Conservation (phyloP, 2,329 filamentous ascomycete genomes). For the Cytospora paraplurivora region DNA sequence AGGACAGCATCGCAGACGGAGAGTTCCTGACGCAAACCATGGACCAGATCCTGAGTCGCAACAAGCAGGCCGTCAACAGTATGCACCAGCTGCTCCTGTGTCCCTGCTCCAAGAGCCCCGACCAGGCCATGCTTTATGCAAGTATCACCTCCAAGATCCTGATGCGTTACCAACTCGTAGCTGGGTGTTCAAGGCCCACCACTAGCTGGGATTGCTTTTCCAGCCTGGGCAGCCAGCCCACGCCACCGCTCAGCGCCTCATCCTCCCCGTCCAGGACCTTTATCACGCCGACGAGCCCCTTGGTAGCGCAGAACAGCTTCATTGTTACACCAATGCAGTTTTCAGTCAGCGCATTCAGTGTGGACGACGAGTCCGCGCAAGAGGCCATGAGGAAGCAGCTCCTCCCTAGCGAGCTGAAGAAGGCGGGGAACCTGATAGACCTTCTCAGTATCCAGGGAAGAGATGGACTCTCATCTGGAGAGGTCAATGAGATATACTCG, state of each 20-base stretch:
- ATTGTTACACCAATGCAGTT: slow-evolving; percentile 29
- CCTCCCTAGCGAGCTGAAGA: slow-evolving; percentile 28
- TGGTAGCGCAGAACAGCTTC: slow-evolving; percentile 4
- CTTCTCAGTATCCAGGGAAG: slow-evolving; percentile 26
- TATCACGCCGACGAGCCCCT: slow-evolving; percentile 17
- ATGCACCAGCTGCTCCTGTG: slow-evolving; percentile 27
- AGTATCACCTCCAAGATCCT: slow-evolving; percentile 30
- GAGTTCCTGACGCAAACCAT: slow-evolving; percentile 27
- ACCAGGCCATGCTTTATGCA: slow-evolving; percentile 28
- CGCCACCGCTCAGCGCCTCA: slow-evolving; percentile 25
- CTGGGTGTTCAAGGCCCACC: slow-evolving; percentile 22
- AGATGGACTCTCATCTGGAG: slow-evolving; percentile 4
- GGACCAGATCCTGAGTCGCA: slow-evolving; percentile 29
- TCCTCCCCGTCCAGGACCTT: slow-evolving; percentile 22
- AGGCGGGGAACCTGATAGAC: slow-evolving; percentile 28
- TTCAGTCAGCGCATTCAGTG: slow-evolving; percentile 27
- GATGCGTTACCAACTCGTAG: slow-evolving; percentile 29
- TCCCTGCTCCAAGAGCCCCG: slow-evolving; percentile 25
- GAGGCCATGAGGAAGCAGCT: slow-evolving; percentile 26
- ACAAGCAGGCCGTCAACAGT: slow-evolving; percentile 29
- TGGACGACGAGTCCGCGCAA: slow-evolving; percentile 28
- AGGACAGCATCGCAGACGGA: slow-evolving; percentile 18
- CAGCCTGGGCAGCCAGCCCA: slow-evolving; percentile 21
- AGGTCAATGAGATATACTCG: slow-evolving; percentile 27
- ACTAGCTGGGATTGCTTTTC: slow-evolving; percentile 27